Conservation (phyloP, 2,329 filamentous ascomycete genomes). For the Alternaria viburni region DNA sequence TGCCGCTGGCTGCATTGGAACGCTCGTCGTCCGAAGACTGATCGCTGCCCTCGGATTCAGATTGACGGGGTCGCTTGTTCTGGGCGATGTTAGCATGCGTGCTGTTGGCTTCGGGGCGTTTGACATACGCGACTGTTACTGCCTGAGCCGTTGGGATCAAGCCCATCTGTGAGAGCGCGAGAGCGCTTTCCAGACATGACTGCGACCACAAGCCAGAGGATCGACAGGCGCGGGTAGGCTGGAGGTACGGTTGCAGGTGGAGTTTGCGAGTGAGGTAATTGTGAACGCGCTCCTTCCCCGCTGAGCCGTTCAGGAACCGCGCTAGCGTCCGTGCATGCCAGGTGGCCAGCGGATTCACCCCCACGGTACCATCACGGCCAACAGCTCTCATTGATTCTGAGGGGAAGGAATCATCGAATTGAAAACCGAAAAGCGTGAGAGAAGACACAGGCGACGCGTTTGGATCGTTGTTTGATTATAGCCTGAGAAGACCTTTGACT, state of each 20-base stretch:
- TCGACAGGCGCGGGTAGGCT: neutral
- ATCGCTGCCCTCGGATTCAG: slow-evolving; percentile 30
- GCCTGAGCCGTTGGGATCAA: slow-evolving; percentile 15
- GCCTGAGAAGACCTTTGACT: neutral
- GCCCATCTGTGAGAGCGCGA: slow-evolving; percentile 29
- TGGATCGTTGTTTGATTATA: too few species aligned
- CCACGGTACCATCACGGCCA: neutral
- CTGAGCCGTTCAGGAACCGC: slow-evolving; percentile 12
- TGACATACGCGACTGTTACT: slow-evolving; percentile 29
- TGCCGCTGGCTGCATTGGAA: slow-evolving; percentile 12
- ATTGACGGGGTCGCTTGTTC: slow-evolving; percentile 41
- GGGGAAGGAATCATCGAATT: neutral
- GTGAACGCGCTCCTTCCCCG: slow-evolving; percentile 30
- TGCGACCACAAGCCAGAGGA: neutral
- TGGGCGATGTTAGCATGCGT: slow-evolving; percentile 22
- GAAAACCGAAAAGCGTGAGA: neutral
- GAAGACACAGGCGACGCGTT: neutral
- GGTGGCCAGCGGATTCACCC: neutral
- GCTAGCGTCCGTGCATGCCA: slow-evolving; percentile 8
- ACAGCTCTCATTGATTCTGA: neutral
- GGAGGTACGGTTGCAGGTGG: neutral
- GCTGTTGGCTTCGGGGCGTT: neutral
- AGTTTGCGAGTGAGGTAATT: slow-evolving; percentile 9
- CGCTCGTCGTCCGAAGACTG: slow-evolving; percentile 19
- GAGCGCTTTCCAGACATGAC: slow-evolving; percentile 43